Conservation (phyloP, 2,329 filamentous ascomycete species). For the Dryadomyces sulphureus region DNA sequence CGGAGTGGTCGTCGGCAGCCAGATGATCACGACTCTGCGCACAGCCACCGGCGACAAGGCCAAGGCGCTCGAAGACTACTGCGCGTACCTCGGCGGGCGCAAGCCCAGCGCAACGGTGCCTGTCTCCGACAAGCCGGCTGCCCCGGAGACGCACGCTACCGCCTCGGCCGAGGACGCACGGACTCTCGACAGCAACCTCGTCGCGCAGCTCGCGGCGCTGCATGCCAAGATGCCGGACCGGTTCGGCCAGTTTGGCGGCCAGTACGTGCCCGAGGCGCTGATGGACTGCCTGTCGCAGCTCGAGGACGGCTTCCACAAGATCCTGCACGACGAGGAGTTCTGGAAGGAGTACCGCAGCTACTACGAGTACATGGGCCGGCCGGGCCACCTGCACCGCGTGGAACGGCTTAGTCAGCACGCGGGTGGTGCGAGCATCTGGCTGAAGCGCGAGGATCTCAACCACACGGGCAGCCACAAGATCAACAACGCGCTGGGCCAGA, state of each 20-base stretch:
- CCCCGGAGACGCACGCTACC: conserved; percentile 45
- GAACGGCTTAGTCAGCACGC: conserved; percentile 77
- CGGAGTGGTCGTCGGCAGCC: conserved; percentile 90
- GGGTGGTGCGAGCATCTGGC: conserved; percentile 88
- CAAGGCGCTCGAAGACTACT: conserved; percentile 74
- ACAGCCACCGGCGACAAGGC: conserved; percentile 35
- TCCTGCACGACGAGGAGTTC: conserved; percentile 76
- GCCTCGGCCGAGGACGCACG: conserved; percentile 35
- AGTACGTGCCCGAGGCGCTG: conserved; percentile 92
- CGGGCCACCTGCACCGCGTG: conserved; percentile 80
- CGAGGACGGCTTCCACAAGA: conserved; percentile 78
- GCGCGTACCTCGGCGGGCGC: conserved; percentile 49
- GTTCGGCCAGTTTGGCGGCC: conserved; percentile 91
- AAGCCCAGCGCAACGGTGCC: conserved; percentile 25
- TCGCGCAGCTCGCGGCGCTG: conserved; percentile 72
- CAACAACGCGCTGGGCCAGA: conserved; percentile 93
- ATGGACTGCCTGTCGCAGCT: conserved; percentile 94
- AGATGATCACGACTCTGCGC: conserved; percentile 73
- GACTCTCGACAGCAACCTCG: conserved; percentile 41
- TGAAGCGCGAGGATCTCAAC: conserved; percentile 95
- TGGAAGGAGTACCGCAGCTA: conserved; percentile 95
- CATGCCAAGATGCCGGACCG: conserved; percentile 69
- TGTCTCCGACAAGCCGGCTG: conserved; percentile 47
- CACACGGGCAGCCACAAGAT: conserved; percentile 99
- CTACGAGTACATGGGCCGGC: conserved; percentile 94